Evolutionary conservation across 257 asterid species (phyloP).

Genomic region (Striga asiatica): DNA sequence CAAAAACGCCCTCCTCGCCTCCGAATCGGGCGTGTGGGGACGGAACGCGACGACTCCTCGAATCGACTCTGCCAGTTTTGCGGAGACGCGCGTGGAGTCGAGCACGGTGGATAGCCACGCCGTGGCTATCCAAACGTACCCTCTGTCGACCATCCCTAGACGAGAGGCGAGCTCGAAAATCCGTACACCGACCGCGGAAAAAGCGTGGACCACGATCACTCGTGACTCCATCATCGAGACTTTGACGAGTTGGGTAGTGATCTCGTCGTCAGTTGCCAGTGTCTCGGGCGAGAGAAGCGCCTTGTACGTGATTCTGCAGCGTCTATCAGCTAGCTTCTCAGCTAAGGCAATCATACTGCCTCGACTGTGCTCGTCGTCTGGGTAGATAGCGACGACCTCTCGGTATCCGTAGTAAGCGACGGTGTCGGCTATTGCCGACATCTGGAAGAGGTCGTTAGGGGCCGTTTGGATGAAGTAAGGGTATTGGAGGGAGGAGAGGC

Average conservation of each 20-base stretch:
- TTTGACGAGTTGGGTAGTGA: slow-evolving; percentile 11
- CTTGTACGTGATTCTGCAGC: slow-evolving; percentile 16
- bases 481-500: slow-evolving; percentile 19
- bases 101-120: slow-evolving; percentile 22
- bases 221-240: slow-evolving; percentile 15
- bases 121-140: slow-evolving; percentile 22
- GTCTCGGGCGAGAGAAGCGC: slow-evolving; percentile 20
- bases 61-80: background rate
- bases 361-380: slow-evolving; percentile 19
- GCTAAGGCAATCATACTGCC: slow-evolving; percentile 14
- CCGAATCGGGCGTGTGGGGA: slow-evolving; percentile 19
- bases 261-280: slow-evolving; percentile 1
- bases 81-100: slow-evolving; percentile 10
- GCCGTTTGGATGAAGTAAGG: slow-evolving; percentile 24
- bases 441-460: slow-evolving; percentile 19
- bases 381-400: slow-evolving; percentile 5
- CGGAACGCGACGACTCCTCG: slow-evolving; percentile 21
- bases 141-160: slow-evolving; percentile 15
- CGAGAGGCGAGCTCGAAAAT: slow-evolving; percentile 9
- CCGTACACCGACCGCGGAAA: background rate
- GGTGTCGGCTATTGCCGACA: slow-evolving; percentile 19
- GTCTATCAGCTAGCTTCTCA: slow-evolving; percentile 13
- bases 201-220: slow-evolving; percentile 11
- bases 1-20: slow-evolving; percentile 11
- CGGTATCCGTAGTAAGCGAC: slow-evolving; percentile 8